Evolutionary conservation across 1,139 yeast species (phyloP).

Genomic region (Trichomonascaceae sp.): DNA sequence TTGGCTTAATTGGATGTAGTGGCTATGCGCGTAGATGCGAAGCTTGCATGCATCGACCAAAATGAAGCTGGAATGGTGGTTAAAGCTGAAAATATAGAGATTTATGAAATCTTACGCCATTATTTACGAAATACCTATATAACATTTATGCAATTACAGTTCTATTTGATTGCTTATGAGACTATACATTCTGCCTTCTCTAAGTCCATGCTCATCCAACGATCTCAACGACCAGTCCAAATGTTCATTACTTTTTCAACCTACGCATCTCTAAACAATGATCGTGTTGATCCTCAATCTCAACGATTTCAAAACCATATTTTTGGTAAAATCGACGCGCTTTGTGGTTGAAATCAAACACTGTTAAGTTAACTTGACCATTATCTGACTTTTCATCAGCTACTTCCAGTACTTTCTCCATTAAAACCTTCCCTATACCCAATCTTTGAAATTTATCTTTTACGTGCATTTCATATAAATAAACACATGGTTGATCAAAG

Average conservation of each 20-base stretch:
- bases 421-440: slow-evolving; percentile 36
- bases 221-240: background rate
- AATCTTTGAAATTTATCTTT: slow-evolving; percentile 31
- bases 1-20: no score
- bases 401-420: slow-evolving; percentile 24
- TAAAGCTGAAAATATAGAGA: no score
- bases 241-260: background rate
- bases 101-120: no score
- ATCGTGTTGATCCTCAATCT: slow-evolving; percentile 6
- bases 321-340: slow-evolving; percentile 26
- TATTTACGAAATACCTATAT: no score
- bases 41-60: no score
- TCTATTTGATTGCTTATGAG: no score
- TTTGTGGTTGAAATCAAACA: slow-evolving; percentile 23
- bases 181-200: no score
- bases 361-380: slow-evolving; percentile 23
- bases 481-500: slow-evolving; percentile 33
- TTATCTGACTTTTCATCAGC: slow-evolving; percentile 1
- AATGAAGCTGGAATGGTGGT: no score
- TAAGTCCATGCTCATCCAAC: background rate
- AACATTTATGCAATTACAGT: no score
- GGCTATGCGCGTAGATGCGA: no score
- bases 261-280: slow-evolving; percentile 6
- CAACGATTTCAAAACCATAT: slow-evolving; percentile 18
- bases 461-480: slow-evolving; percentile 52